Conservation (phyloP, 352 stramenopile species). For the Elongisporangium anandrum region DNA sequence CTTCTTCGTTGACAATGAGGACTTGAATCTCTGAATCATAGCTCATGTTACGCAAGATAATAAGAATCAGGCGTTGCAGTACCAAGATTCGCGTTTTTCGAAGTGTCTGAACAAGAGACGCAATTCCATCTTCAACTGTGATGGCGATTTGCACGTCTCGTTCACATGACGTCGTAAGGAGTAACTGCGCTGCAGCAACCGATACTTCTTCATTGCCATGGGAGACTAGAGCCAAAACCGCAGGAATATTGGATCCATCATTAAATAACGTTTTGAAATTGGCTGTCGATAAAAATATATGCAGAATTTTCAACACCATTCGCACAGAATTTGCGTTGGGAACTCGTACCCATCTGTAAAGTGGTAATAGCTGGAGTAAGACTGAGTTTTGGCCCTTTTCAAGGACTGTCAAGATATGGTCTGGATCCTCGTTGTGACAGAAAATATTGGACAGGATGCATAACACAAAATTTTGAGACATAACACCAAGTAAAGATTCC, state of each 20-base stretch:
- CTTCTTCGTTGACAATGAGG: constrained; percentile 37
- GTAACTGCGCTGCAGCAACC: constrained; percentile 31
- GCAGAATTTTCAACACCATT: constrained; percentile 53
- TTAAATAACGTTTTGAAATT: constrained; percentile 40
- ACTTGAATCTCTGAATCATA: constrained; percentile 67
- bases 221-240: constrained; percentile 38
- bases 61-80: constrained; percentile 46
- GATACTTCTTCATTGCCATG: constrained; percentile 30
- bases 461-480: constrained; percentile 30
- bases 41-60: constrained; percentile 45
- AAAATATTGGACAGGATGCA: constrained; percentile 65
- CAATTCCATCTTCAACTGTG: constrained; percentile 72
- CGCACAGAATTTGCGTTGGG: constrained; percentile 23
- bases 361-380: constrained; percentile 47
- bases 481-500: constrained; percentile 1
- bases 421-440: constrained; percentile 16
- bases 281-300: constrained; percentile 25
- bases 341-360: constrained; percentile 42
- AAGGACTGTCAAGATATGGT: constrained; percentile 4
- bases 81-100: constrained; percentile 20
- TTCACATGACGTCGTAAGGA: constrained; percentile 34
- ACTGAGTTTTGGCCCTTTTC: constrained; percentile 25
- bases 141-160: constrained; percentile 60
- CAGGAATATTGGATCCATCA: constrained; percentile 43
- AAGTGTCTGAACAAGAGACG: constrained; percentile 40